These are phyloP conservation scores for Asterionellopsis glacialis DNA, from an alignment of 108 stramenopile genomes.

Conservation along the genomic window DNA sequence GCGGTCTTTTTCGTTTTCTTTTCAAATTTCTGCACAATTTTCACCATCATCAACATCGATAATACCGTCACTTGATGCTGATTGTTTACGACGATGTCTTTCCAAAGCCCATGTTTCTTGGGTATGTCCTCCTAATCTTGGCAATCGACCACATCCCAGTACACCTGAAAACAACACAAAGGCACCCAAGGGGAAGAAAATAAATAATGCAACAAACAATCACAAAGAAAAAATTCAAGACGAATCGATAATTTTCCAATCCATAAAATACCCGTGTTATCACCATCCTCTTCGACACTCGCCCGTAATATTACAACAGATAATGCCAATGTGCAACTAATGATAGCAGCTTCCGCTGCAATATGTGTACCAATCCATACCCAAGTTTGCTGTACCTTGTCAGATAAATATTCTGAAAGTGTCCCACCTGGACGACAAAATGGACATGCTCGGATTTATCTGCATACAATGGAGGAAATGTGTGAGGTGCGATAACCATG, in stretches of 20 bases:
- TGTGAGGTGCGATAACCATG: too few species aligned
- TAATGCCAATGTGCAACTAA: neutral
- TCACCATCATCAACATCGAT: too few species aligned
- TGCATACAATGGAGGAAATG: too few species aligned
- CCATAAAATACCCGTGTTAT: conserved; percentile 18
- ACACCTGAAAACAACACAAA: conserved; percentile 28
- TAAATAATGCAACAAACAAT: conserved; percentile 19
- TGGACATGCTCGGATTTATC: neutral
- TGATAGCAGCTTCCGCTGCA: neutral
- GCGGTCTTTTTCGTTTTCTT: too few species aligned
- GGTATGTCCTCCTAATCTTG: conserved; percentile 33
- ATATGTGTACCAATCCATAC: conserved; percentile 5
- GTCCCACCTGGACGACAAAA: conserved; percentile 3
- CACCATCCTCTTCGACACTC: conserved; percentile 6
- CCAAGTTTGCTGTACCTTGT: neutral
- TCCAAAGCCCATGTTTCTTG: too few species aligned
- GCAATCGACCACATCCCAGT: conserved; percentile 30
- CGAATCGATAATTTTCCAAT: conserved; percentile 18
- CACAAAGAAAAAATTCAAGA: conserved; percentile 30
- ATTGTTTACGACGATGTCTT: too few species aligned
- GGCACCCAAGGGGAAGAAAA: conserved; percentile 32
- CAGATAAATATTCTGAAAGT: neutral
- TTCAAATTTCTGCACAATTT: too few species aligned
- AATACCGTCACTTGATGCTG: too few species aligned
- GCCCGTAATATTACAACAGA: conserved; percentile 3